Base-by-base conservation (phyloP, 495 filamentous ascomycete species). In the Endocarpon pusillum region DNA sequence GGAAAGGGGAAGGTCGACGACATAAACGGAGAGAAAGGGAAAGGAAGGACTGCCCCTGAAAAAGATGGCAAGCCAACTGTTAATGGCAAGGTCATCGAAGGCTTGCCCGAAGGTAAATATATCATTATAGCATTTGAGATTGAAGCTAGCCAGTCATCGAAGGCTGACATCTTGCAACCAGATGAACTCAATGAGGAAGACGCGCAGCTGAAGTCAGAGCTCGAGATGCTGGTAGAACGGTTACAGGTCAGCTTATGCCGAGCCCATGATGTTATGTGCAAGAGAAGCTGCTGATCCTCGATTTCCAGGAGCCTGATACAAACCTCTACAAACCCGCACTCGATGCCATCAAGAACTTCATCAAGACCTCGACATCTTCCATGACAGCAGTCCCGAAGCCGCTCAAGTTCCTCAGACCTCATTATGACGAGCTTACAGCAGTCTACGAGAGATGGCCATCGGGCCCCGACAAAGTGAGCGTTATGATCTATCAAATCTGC, bases 311-410 rank as follows among this genome's bases (percentile, higher is more conserved):
- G 61, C 62, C 76, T 26, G 81, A 99, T 53, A 70, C 71, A 22
- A 70, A 70, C 37, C 81, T 96, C 42, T 94, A 99, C 59, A 83
- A 79, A 48, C 75, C 86, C 35, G 78, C 89, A 26, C 63, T 99
- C 42, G 84, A 94, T 51, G 75, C 82, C 35, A 94, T 99, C 69
- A 94, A 92, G 63, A 80, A 71, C 46, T 89, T 79, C 47, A 99
- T 99, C 61, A 94, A 92, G 61, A 99, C 91, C 25, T 93, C 89
- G 25, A 99, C 89, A 26, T 92, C 82, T 24, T 99, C 89, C 8
- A 96, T 99, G 89, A 99, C 89, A 14, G 89, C 89, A 25, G 87
- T 99, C 36, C 89, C 89, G 1, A 96, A 96, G 60, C 89, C 89
- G 24, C 71, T 99, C 36, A 99, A 99, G 55, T 96, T 99, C 55